phyloP scores from a whole-genome alignment of 2,329 filamentous ascomycete genomes.

The Hypoxylon sp. region DNA sequence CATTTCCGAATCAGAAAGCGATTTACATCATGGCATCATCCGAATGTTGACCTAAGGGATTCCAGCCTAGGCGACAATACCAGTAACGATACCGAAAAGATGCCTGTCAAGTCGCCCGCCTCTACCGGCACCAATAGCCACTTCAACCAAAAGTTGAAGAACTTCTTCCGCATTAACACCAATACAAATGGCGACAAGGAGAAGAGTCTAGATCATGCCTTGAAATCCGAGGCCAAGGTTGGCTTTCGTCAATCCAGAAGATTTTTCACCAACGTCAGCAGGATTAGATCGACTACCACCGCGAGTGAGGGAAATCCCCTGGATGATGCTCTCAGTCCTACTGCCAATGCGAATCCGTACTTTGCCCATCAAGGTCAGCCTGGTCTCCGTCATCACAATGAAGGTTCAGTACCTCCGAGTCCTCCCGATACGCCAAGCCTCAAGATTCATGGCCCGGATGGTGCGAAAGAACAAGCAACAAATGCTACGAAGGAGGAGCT shows the following conservation, averaged over 20 bases:
- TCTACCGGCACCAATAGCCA: constrained; percentile 60
- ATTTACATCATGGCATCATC: constrained; percentile 54
- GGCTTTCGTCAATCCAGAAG: constrained; percentile 88
- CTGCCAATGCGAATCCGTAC: constrained; percentile 95
- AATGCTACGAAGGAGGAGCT: constrained; percentile 92
- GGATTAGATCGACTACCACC: constrained; percentile 89
- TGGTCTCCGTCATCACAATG: constrained; percentile 92
- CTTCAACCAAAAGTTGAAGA: constrained; percentile 77
- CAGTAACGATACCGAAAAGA: constrained; percentile 48
- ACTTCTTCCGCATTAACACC: constrained; percentile 76
- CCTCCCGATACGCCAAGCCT: constrained; percentile 90
- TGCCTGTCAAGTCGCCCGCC: constrained; percentile 68
- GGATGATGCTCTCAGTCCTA: constrained; percentile 90
- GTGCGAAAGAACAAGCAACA: constrained; percentile 74
- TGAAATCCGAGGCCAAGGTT: constrained; percentile 73
- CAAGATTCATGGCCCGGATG: constrained; percentile 77
- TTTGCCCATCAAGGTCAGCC: constrained; percentile 97
- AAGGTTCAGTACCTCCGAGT: constrained; percentile 90
- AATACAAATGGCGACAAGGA: constrained; percentile 56
- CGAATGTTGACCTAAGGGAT: constrained; percentile 47
- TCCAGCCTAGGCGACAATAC: constrained; percentile 37
- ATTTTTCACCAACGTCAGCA: constrained; percentile 85
- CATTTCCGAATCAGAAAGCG: constrained; percentile 52
- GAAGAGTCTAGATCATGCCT: constrained; percentile 49
- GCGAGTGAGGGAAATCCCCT: constrained; percentile 92